These are phyloP conservation scores for Paracorniculantispora psalliotae DNA, from an alignment of 2,329 filamentous ascomycete species.

Conservation along the genomic window DNA sequence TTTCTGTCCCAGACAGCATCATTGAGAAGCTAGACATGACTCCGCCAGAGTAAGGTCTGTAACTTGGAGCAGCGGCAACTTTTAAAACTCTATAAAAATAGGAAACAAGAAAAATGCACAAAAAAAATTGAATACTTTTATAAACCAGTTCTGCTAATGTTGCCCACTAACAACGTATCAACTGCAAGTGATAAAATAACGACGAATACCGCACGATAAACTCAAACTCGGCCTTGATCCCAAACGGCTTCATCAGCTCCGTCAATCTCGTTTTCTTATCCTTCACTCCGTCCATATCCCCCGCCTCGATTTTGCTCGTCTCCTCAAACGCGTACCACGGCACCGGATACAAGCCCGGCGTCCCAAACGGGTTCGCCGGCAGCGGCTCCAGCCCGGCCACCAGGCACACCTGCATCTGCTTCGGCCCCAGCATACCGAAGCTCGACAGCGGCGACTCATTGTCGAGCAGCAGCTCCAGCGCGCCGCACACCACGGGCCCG, in stretches of 20 bases:
- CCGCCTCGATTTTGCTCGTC: background rate
- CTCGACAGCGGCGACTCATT: background rate
- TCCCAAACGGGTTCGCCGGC: conserved; percentile 23
- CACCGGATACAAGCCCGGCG: conserved; percentile 22
- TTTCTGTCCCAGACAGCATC: conserved; percentile 36
- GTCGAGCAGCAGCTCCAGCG: conserved; percentile 20
- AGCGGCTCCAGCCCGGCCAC: conserved; percentile 23
- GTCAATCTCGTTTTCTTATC: background rate
- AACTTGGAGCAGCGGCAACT: no score
- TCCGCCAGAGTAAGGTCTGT: background rate
- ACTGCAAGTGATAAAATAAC: conserved; percentile 1
- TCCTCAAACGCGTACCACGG: conserved; percentile 27
- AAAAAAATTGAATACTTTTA: no score
- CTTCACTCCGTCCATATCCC: background rate
- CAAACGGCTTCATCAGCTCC: background rate
- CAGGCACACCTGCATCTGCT: conserved; percentile 16
- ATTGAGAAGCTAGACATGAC: conserved; percentile 29
- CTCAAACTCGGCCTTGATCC: background rate
- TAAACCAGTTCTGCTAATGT: background rate
- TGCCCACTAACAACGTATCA: background rate
- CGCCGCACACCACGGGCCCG: conserved; percentile 20
- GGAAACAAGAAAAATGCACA: background rate
- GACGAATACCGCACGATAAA: background rate
- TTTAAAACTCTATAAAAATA: no score
- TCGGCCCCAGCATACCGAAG: background rate